These are phyloP conservation scores for Planoprotostelium fungivorum DNA, from an alignment of 78 protist species.

Conservation along the genomic window DNA sequence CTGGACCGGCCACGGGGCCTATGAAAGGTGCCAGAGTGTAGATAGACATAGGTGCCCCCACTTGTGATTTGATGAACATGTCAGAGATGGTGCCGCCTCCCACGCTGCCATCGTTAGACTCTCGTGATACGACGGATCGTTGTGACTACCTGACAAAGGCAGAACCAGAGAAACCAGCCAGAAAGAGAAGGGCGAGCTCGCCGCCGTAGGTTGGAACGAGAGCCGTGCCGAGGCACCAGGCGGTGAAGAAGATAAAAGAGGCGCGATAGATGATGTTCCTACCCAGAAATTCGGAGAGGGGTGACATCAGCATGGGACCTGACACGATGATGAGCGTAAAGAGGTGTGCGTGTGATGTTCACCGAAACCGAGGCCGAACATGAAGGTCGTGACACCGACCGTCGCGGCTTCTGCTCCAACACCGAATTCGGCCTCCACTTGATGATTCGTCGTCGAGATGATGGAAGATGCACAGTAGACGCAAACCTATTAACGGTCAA, in stretches of 20 bases:
- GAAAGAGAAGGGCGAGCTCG: neutral
- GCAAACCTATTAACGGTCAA: neutral
- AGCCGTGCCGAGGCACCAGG: neutral
- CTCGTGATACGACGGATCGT: neutral
- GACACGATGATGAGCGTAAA: no score
- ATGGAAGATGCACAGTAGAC: conserved; percentile 1
- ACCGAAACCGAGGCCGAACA: neutral
- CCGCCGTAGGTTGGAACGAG: neutral
- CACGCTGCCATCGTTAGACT: neutral
- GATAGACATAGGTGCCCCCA: neutral
- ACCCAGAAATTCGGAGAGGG: neutral
- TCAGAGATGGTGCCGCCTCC: neutral
- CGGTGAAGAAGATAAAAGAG: neutral
- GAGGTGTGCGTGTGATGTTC: no score
- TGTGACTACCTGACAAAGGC: neutral
- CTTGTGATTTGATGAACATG: neutral
- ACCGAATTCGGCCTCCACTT: neutral
- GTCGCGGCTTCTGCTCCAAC: neutral
- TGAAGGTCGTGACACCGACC: neutral
- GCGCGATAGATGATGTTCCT: neutral
- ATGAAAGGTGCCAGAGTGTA: neutral
- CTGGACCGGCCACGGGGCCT: neutral
- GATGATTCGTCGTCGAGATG: neutral
- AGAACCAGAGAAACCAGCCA: neutral
- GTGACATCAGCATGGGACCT: neutral